Base-by-base conservation (phyloP, 257 asterid species). In the Petunia axillaris region DNA sequence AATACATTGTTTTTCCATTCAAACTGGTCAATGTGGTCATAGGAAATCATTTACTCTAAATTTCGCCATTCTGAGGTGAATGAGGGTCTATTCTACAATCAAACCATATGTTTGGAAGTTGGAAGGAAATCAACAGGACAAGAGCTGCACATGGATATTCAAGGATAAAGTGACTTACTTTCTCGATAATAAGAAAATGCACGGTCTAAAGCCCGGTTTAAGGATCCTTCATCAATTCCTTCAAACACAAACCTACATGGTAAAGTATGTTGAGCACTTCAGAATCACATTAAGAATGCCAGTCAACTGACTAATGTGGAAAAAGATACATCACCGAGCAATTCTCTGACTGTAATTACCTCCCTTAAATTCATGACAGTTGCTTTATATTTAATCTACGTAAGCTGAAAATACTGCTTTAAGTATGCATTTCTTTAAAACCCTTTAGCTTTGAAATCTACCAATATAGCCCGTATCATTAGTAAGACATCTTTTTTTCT, bases 201-300 rank as follows among this genome's bases (percentile, higher is more conserved):
- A 53, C 97, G 97, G 53, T 88, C 94, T 38, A 94, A 83, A 54
- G 96, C 90, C 78, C 80, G 5, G 85, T 86, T 86, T 66, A 91
- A 77, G 66, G 97, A 94, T 25, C 88, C 91, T 80, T 91, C 96
- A 80, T 93, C 94, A 44, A 91, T 93, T 85, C 97, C 98, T 85
- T 94, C 92, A 60, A 94, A 94, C 78, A 94, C 94, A 83, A 93
- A 93, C 81, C 96, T 94, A 89, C 83, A 82, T 48, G 36, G 14
- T 25, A 68, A 70, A 79, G 15, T 48, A 14, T 54, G 43, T 5
- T 8, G 38, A 53, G 4, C 50, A 73, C 6, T 54, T 38, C 52
- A 9, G 2, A 78, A 37, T 68, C 60, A 11, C 15, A 40, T 2
- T 53, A 10, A 39, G 13, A 35, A 73, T 73, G 58, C 62, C 62